These are phyloP conservation scores for Lasiosphaeriaceae sp. DNA, from an alignment of 495 filamentous ascomycete species.

Conservation along the genomic window DNA sequence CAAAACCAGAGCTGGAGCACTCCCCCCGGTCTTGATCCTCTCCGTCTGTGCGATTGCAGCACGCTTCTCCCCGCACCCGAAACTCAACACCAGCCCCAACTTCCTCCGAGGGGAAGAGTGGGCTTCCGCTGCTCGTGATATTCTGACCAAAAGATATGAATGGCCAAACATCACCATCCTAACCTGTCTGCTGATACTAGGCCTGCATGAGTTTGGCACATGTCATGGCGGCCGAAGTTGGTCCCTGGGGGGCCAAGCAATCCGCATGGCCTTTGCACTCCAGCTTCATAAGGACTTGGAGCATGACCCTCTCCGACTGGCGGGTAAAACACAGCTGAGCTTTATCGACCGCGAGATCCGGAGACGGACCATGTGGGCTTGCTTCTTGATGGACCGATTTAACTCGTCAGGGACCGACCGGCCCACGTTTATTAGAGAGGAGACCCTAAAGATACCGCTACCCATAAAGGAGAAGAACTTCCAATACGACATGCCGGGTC, in stretches of 20 bases:
- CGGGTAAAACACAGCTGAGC: conserved; percentile 68
- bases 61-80: conserved; percentile 92
- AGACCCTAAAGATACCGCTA: conserved; percentile 81
- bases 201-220: conserved; percentile 93
- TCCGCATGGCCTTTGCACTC: conserved; percentile 93
- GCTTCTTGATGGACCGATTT: conserved; percentile 95
- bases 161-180: conserved; percentile 94
- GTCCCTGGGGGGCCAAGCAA: conserved; percentile 91
- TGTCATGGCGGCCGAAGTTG: conserved; percentile 95
- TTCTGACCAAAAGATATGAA: conserved; percentile 81
- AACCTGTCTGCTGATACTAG: conserved; percentile 80
- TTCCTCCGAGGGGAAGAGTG: conserved; percentile 90
- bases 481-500: conserved; percentile 83
- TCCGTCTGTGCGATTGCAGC: conserved; percentile 91
- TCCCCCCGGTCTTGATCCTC: conserved; percentile 82
- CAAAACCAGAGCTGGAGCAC: conserved; percentile 42
- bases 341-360: conserved; percentile 92
- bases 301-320: conserved; percentile 68
- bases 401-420: conserved; percentile 94
- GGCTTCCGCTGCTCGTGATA: conserved; percentile 79
- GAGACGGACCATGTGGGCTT: conserved; percentile 94
- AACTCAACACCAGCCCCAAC: conserved; percentile 73
- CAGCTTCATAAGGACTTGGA: conserved; percentile 94
- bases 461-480: conserved; percentile 89
- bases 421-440: conserved; percentile 87